Conservation (phyloP, 805 yeast genomes). For the Zygosaccharomyces lentus region DNA sequence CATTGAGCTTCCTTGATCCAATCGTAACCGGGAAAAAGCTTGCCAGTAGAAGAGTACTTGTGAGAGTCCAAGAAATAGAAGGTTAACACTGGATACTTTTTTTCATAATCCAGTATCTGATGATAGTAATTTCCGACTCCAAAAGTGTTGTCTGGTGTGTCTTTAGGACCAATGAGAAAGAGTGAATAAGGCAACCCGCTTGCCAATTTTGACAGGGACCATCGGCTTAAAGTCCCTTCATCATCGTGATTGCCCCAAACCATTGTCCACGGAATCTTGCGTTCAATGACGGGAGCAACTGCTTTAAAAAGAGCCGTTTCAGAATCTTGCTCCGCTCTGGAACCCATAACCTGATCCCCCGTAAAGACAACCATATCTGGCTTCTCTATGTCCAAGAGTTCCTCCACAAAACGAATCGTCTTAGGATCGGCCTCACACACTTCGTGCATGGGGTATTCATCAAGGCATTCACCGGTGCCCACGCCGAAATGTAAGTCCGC, state of each 20-base stretch:
- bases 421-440: constrained; percentile 75
- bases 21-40: constrained; percentile 74
- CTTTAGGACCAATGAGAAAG: constrained; percentile 58
- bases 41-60: constrained; percentile 63
- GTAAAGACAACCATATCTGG: constrained; percentile 86
- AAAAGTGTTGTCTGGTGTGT: constrained; percentile 40
- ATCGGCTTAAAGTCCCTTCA: constrained; percentile 65
- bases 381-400: constrained; percentile 63
- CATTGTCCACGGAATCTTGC: constrained; percentile 77
- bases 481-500: constrained; percentile 93
- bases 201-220: constrained; percentile 55
- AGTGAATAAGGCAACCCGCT: constrained; percentile 63
- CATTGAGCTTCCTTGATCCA: constrained; percentile 73
- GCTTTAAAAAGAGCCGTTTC: constrained; percentile 79
- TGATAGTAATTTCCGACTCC: constrained; percentile 83
- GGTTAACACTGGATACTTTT: constrained; percentile 45
- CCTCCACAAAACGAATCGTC: constrained; percentile 57
- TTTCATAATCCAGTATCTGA: constrained; percentile 43
- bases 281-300: constrained; percentile 58
- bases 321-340: constrained; percentile 65
- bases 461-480: constrained; percentile 73
- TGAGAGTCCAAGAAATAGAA: constrained; percentile 84
- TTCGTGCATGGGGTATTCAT: constrained; percentile 55
- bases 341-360: constrained; percentile 91
- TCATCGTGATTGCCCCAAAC: constrained; percentile 94